A percentile compares a stretch with the other conserved stretches of the same genome.
phyloP scores from a whole-genome alignment of 805 yeast species.

The Saccharomycopsis sp. region DNA sequence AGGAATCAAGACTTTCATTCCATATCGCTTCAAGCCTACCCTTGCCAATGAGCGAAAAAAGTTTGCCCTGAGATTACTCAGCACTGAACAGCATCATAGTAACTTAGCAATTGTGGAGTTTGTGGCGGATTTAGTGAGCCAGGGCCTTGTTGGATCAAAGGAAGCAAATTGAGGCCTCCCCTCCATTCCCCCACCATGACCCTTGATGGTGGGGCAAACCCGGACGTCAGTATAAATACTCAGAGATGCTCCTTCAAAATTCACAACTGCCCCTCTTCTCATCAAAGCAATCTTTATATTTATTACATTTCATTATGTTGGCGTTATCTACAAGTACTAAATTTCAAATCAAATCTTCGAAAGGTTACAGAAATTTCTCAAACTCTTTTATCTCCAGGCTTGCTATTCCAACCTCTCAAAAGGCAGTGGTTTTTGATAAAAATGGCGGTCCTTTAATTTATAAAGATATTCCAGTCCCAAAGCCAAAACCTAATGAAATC shows the following conservation, averaged over 20 bases:
- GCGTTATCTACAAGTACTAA: neutral
- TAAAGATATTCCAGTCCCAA: slow-evolving; percentile 71
- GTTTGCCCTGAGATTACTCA: too few relatives aligned
- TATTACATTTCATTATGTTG: too few relatives aligned
- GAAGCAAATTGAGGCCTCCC: neutral
- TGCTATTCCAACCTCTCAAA: slow-evolving; percentile 56
- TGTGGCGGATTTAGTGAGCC: neutral
- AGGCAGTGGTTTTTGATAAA: slow-evolving; percentile 60
- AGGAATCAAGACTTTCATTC: slow-evolving; percentile 6
- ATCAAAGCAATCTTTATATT: too few relatives aligned
- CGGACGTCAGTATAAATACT: neutral
- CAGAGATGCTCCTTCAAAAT: too few relatives aligned
- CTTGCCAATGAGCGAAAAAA: neutral
- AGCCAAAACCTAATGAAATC: slow-evolving; percentile 53
- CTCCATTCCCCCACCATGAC: too few relatives aligned
- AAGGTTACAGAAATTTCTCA: slow-evolving; percentile 8
- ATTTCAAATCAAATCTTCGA: neutral
- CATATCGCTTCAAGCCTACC: slow-evolving; percentile 2
- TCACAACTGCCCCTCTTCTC: too few relatives aligned
- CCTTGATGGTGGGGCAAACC: neutral
- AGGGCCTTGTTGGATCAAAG: neutral
- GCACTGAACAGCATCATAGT: too few relatives aligned
- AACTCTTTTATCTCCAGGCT: slow-evolving; percentile 17
- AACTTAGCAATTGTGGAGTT: neutral
- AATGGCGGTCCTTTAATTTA: slow-evolving; percentile 53